These are phyloP conservation scores for Capsella bursapastoris DNA, from an alignment of 345 rosid genomes.

Conservation along the genomic window DNA sequence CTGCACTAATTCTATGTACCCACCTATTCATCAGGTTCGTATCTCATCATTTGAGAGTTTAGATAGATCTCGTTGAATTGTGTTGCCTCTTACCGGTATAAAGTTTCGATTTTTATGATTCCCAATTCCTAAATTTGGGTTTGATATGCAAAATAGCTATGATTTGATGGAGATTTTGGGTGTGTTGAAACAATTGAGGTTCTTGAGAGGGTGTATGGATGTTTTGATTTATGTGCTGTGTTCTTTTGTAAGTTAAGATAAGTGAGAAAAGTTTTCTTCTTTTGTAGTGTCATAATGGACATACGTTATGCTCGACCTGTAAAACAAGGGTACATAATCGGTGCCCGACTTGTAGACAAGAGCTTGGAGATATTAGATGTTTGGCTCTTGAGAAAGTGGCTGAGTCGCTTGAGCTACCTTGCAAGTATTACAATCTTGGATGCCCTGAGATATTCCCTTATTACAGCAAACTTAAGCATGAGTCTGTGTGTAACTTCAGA, in stretches of 20 bases:
- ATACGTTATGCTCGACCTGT: conserved; percentile 4
- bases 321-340: background rate
- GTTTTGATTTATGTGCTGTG: background rate
- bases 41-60: background rate
- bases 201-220: background rate
- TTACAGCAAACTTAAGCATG: conserved; percentile 67
- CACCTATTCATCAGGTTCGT: conserved; percentile 88
- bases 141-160: background rate
- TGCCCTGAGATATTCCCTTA: conserved; percentile 70
- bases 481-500: conserved; percentile 15
- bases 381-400: conserved; percentile 73
- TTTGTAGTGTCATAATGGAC: conserved; percentile 14
- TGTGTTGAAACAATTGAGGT: background rate
- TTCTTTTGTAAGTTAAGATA: background rate
- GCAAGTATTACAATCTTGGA: conserved; percentile 62
- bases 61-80: background rate
- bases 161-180: too few species aligned
- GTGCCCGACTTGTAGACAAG: conserved; percentile 41
- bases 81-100: background rate
- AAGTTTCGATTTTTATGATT: background rate
- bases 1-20: conserved; percentile 93
- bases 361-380: conserved; percentile 74
- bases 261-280: background rate
- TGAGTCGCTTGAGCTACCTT: conserved; percentile 68
- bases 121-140: background rate